Conservation (phyloP, 495 filamentous ascomycete genomes). For the Cercophora newfieldiana region DNA sequence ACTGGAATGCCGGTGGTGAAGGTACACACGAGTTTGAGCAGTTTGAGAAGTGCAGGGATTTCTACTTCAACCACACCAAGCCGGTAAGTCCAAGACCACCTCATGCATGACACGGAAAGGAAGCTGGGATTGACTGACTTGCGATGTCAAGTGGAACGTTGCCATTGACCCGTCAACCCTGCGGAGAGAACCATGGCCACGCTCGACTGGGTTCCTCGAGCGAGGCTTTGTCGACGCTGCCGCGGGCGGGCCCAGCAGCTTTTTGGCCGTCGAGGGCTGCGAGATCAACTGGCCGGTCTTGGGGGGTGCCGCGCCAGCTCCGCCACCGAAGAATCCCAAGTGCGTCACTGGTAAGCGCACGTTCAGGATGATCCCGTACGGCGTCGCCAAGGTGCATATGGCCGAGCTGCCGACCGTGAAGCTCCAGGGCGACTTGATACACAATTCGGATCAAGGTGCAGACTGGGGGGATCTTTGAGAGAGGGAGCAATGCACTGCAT, state of each 20-base stretch:
- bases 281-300: constrained; percentile 53
- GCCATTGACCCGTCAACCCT: constrained; percentile 49
- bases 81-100: constrained; percentile 11
- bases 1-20: constrained; percentile 9
- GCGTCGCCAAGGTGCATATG: constrained; percentile 59
- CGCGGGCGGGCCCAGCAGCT: constrained; percentile 43
- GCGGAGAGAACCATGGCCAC: constrained; percentile 3
- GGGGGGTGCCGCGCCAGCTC: constrained; percentile 45
- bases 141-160: constrained; percentile 49
- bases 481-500: neutral
- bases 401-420: constrained; percentile 51
- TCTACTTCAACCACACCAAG: constrained; percentile 35
- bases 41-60: constrained; percentile 36
- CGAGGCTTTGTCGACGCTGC: constrained; percentile 9
- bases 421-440: neutral
- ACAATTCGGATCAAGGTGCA: neutral
- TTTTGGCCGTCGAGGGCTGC: constrained; percentile 51
- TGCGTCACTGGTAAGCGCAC: constrained; percentile 29
- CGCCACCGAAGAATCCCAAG: constrained; percentile 31
- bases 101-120: neutral
- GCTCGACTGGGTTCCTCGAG: neutral
- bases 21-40: constrained; percentile 15
- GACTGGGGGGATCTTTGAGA: neutral
- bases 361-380: constrained; percentile 56
- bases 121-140: neutral